These are phyloP conservation scores for Diaporthe citriasiana DNA, from an alignment of 2,329 filamentous ascomycete species.

Conservation along the genomic window DNA sequence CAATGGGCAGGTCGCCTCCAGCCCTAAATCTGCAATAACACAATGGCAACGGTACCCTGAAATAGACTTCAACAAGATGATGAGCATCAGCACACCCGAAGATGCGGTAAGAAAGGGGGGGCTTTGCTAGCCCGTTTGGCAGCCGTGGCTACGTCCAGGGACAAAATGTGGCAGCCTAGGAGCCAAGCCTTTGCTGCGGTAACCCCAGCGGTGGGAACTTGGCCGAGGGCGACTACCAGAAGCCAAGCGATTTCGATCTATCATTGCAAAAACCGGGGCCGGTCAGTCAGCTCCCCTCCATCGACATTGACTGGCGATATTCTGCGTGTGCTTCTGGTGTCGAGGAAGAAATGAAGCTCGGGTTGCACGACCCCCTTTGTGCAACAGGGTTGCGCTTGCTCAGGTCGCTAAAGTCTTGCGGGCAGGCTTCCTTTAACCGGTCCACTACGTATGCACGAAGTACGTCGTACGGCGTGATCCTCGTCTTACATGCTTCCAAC, in stretches of 20 bases:
- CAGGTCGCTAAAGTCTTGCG: conserved; percentile 10
- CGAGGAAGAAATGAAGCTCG: conserved; percentile 25
- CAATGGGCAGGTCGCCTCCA: conserved; percentile 5
- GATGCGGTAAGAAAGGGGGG: conserved; percentile 40
- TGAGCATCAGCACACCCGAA: conserved; percentile 36
- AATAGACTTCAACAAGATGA: conserved; percentile 31
- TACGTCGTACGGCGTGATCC: conserved; percentile 27
- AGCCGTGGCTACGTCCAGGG: conserved; percentile 16
- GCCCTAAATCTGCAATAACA: conserved; percentile 34
- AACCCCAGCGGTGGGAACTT: conserved; percentile 17
- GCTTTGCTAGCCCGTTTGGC: conserved; percentile 10
- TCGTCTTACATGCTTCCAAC: conserved; percentile 31
- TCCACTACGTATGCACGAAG: conserved; percentile 24
- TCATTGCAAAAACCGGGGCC: not conserved
- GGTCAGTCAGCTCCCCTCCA: no score
- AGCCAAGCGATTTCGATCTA: not conserved
- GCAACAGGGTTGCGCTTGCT: conserved; percentile 38
- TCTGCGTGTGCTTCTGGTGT: not conserved
- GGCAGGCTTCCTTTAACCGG: conserved; percentile 28
- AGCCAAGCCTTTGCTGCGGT: conserved; percentile 11
- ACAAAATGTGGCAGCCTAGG: conserved; percentile 26
- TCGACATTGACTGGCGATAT: not conserved
- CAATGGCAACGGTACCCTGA: conserved; percentile 25
- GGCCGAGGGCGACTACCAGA: conserved; percentile 23
- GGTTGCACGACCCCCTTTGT: conserved; percentile 21